Evolutionary conservation across 169 alveolate genomes (phyloP).

Genomic region (Eimeria sp.): DNA sequence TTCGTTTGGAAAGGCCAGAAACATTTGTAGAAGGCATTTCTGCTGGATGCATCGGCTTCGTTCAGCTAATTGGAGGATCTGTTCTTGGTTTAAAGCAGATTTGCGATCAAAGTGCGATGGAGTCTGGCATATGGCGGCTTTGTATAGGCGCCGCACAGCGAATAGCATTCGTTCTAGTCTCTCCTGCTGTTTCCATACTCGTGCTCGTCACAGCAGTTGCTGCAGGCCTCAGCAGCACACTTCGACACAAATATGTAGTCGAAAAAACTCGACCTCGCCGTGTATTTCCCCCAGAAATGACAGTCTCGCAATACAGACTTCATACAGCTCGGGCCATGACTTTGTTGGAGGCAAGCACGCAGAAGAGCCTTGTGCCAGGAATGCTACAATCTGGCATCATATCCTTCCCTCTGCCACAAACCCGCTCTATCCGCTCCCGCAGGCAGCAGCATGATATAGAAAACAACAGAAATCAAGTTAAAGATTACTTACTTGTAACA

Average conservation of each 20-base stretch:
- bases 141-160: constrained; percentile 13
- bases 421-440: background rate
- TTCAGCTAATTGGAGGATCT: constrained; percentile 57
- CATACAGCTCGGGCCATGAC: constrained; percentile 65
- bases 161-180: constrained; percentile 15
- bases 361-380: constrained; percentile 27
- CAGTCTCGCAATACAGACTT: constrained; percentile 10
- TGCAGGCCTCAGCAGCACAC: constrained; percentile 56
- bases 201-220: constrained; percentile 25
- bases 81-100: background rate
- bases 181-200: background rate
- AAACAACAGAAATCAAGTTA: background rate
- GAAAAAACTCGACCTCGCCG: constrained; percentile 57
- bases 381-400: constrained; percentile 57
- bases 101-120: background rate
- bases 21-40: constrained; percentile 29
- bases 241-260: constrained; percentile 34
- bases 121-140: background rate
- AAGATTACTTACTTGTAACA: constrained; percentile 59
- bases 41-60: constrained; percentile 25
- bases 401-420: constrained; percentile 58
- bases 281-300: constrained; percentile 60
- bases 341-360: constrained; percentile 39
- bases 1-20: constrained; percentile 73
- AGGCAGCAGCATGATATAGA: constrained; percentile 1